Evolutionary conservation across 306 rosid species (phyloP), one percentile per base, ranked within the genome.

Genomic region (Fagus sylvatica): DNA sequence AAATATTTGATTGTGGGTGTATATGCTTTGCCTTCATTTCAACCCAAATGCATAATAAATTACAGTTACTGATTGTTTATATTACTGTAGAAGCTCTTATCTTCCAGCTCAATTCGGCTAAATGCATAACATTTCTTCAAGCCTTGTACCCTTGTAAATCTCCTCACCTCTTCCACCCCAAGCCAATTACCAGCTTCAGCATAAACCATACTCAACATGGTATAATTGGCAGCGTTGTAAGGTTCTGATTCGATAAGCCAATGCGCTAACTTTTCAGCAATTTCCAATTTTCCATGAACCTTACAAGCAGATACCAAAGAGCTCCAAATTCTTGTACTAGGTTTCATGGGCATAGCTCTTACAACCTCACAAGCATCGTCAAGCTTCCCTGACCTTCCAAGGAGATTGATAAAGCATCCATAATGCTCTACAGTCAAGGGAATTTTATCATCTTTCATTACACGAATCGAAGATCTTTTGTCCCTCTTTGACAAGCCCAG

Each of bases 331-430:
- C 77, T 84, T 11, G 82, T 53, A 72, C 87, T 91, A 12, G 96
- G 90, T 81, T 84, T 78, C 89, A 87, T 82, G 1, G 87, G 91
- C 90, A 89, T 89, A 17, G 30, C 71, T 81, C 77, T 86, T 75
- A 74, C 51, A 22, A 83, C 59, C 75, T 89, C 86, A 75, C 88
- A 73, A 59, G 91, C 96, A 43, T 85, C 86, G 84, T 87, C 90
- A 80, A 91, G 59, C 83, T 86, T 84, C 36, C 93, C 93, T 65
- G 90, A 77, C 76, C 88, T 87, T 74, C 93, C 96, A 49, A 87
- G 90, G 76, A 89, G 92, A 82, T 87, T 84, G 41, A 89, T 74
- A 16, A 74, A 80, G 85, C 93, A 89, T 76, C 93, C 86, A 65
- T 86, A 91, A 65, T 89, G 96, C 81, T 89, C 90, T 40, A 62